Percentiles rank a stretch among this genome's conserved stretches.
Evolutionary conservation across 371 early-diverging fungal species (phyloP).

Genomic region (Mucor mucedo): DNA sequence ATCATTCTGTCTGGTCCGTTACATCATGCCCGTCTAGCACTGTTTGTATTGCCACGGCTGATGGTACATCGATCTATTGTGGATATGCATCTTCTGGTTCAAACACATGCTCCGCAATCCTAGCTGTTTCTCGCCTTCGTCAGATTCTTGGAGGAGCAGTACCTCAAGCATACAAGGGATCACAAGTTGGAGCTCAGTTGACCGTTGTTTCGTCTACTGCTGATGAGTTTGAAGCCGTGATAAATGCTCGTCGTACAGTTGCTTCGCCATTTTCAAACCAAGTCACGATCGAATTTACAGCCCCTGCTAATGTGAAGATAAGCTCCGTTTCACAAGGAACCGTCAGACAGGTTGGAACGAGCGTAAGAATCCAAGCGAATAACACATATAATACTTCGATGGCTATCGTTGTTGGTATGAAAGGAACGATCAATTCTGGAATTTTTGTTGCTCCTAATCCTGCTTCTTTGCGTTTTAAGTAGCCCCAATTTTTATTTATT

Average conservation of each 20-base stretch:
- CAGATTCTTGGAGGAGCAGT: constrained; percentile 12
- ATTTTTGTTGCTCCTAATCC: constrained; percentile 44
- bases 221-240: constrained; percentile 27
- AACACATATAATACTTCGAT: constrained; percentile 36
- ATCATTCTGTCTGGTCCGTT: constrained; percentile 33
- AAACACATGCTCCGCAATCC: constrained; percentile 14
- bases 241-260: constrained; percentile 42
- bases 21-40: constrained; percentile 33
- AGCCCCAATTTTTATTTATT: background rate
- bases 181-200: constrained; percentile 35
- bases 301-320: constrained; percentile 31
- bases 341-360: constrained; percentile 36
- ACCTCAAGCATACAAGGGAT: constrained; percentile 32
- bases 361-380: constrained; percentile 31
- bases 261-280: constrained; percentile 31
- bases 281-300: constrained; percentile 36
- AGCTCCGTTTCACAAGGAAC: constrained; percentile 25
- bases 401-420: constrained; percentile 31
- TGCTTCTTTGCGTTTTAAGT: constrained; percentile 23
- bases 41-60: constrained; percentile 34
- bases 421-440: constrained; percentile 30
- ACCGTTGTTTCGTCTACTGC: constrained; percentile 21
- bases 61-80: constrained; percentile 43
- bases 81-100: constrained; percentile 25
- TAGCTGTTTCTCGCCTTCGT: background rate